A percentile compares a stretch with the other conserved stretches of the same genome.
Conservation (phyloP, 2,329 filamentous ascomycete species). For the Capronia americana region DNA sequence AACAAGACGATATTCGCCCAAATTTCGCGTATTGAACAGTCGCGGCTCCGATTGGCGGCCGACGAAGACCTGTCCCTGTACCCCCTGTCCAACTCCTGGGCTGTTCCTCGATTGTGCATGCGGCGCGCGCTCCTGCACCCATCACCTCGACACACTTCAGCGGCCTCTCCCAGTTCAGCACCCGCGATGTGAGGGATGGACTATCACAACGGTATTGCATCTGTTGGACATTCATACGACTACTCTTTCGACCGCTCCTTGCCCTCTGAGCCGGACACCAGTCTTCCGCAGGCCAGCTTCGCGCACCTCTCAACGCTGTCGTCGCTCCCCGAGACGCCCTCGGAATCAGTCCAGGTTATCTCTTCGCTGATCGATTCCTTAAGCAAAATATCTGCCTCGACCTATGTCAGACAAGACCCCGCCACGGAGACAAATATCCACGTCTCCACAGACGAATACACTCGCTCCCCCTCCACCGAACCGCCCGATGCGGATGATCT, state of each 20-base stretch:
- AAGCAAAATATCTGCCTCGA: constrained; percentile 66
- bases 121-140: constrained; percentile 15
- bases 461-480: constrained; percentile 7
- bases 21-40: constrained; percentile 22
- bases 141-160: constrained; percentile 10
- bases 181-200: constrained; percentile 33
- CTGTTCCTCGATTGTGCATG: constrained; percentile 19
- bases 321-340: constrained; percentile 18
- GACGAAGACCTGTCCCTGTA: constrained; percentile 14
- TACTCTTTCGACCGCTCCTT: constrained; percentile 2
- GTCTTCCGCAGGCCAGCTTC: constrained; percentile 10
- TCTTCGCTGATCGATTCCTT: constrained; percentile 68
- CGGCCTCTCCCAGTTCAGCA: constrained; percentile 8
- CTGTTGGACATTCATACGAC: constrained; percentile 24
- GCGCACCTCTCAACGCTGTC: constrained; percentile 7
- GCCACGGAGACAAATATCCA: constrained; percentile 8
- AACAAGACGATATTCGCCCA: constrained; percentile 7
- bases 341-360: constrained; percentile 50
- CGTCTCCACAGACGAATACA: not conserved
- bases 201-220: constrained; percentile 20
- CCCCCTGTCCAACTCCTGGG: constrained; percentile 13
- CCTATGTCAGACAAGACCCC: constrained; percentile 10
- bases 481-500: constrained; percentile 31
- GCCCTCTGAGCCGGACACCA: constrained; percentile 4
- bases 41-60: constrained; percentile 23